These are phyloP conservation scores for Solanum hybrid DNA, from an alignment of 305 asterid genomes.

Conservation along the genomic window DNA sequence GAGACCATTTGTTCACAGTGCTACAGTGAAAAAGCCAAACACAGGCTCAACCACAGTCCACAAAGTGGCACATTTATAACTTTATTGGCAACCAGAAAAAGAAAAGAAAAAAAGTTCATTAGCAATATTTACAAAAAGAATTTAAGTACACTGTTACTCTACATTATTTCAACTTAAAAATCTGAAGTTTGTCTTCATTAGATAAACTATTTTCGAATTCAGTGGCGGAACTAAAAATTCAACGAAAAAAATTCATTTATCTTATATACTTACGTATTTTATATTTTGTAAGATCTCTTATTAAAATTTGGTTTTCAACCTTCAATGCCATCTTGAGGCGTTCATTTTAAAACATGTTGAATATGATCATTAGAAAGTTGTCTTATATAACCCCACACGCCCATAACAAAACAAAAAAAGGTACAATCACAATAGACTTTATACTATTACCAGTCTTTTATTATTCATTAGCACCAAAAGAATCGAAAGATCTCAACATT, in stretches of 20 bases:
- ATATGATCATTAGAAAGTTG: background rate
- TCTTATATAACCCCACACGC: background rate
- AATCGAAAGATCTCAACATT: background rate
- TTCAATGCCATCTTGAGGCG: background rate
- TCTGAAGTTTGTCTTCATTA: background rate
- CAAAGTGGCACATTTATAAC: background rate
- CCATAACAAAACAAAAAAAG: background rate
- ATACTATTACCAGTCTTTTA: background rate
- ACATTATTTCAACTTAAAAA: background rate
- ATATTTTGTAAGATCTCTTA: background rate
- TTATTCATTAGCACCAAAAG: background rate
- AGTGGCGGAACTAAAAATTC: background rate
- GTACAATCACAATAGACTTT: background rate
- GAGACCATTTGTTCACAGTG: background rate
- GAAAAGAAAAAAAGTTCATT: background rate
- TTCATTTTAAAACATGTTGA: background rate
- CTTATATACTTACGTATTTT: background rate
- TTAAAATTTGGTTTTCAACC: background rate
- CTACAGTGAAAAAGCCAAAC: background rate
- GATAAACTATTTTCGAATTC: background rate
- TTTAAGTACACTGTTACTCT: background rate
- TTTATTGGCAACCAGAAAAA: background rate
- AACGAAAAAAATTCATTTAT: background rate
- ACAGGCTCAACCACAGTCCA: background rate
- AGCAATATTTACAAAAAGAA: background rate